phyloP scores from a whole-genome alignment of 345 rosid genomes.

The Odontarrhena argentea region DNA sequence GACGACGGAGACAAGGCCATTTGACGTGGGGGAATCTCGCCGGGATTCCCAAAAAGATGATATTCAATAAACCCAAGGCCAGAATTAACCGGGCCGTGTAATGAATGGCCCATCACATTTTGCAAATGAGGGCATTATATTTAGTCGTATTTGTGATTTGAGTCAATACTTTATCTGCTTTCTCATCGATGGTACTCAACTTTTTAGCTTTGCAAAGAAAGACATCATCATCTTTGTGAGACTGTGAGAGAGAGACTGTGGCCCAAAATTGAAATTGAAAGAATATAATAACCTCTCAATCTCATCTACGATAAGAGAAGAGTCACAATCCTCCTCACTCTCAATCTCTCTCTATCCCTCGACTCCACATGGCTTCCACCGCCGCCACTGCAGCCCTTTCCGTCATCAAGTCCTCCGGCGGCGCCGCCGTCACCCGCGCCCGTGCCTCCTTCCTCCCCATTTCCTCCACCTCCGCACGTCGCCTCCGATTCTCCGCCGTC shows the following conservation, averaged over 20 bases:
- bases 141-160: not conserved
- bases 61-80: not conserved
- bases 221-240: constrained; percentile 2
- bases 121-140: not conserved
- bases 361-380: constrained; percentile 58
- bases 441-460: constrained; percentile 49
- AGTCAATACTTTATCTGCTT: not conserved
- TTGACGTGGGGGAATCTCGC: not conserved
- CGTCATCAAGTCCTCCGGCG: constrained; percentile 52
- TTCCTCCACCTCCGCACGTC: constrained; percentile 38
- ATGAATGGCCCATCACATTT: constrained; percentile 4
- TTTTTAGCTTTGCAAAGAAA: not conserved
- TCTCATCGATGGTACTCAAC: too few species aligned
- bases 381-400: constrained; percentile 67
- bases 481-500: constrained; percentile 60
- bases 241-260: not conserved
- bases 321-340: not conserved
- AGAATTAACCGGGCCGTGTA: not conserved
- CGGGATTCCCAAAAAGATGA: constrained; percentile 3
- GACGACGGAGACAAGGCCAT: constrained; percentile 36
- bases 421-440: constrained; percentile 35
- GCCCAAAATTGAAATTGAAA: constrained; percentile 24
- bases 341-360: not conserved
- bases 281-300: constrained; percentile 58
- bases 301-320: constrained; percentile 75